These are phyloP conservation scores for Cardamine chenopodiifolia DNA, from an alignment of 345 rosid species.

Conservation along the genomic window DNA sequence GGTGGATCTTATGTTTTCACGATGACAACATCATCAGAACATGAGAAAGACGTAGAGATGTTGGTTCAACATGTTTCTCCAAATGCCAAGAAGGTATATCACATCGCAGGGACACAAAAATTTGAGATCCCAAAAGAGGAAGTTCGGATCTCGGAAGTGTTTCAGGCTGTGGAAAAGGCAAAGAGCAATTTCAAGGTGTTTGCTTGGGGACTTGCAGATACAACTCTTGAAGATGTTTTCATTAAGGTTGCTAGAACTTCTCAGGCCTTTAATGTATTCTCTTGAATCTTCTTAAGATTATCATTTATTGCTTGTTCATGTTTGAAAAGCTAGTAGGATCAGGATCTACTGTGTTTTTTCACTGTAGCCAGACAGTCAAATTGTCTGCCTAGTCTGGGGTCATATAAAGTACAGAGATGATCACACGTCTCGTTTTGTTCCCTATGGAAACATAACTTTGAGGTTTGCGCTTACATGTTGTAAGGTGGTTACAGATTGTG, in stretches of 20 bases:
- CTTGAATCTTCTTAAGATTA: slow-evolving; percentile 16
- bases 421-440: too few species aligned
- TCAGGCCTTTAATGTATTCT: slow-evolving; percentile 47
- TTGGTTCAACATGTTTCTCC: slow-evolving; percentile 64
- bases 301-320: neutral
- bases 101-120: slow-evolving; percentile 86
- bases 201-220: slow-evolving; percentile 94
- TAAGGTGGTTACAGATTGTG: too few species aligned
- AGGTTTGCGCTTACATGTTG: too few species aligned
- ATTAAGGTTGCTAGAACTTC: slow-evolving; percentile 76
- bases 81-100: slow-evolving; percentile 71
- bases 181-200: slow-evolving; percentile 69
- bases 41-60: slow-evolving; percentile 69
- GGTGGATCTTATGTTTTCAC: slow-evolving; percentile 86
- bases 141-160: slow-evolving; percentile 71
- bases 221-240: slow-evolving; percentile 95
- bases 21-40: slow-evolving; percentile 60
- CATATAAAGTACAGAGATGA: too few species aligned
- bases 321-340: neutral
- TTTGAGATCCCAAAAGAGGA: slow-evolving; percentile 86
- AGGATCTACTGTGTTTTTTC: too few species aligned
- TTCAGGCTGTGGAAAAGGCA: slow-evolving; percentile 77
- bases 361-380: too few species aligned
- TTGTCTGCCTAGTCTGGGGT: too few species aligned
- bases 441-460: too few species aligned